These are phyloP conservation scores for Pythium folliculosum DNA, from an alignment of 352 stramenopile genomes.

Conservation along the genomic window DNA sequence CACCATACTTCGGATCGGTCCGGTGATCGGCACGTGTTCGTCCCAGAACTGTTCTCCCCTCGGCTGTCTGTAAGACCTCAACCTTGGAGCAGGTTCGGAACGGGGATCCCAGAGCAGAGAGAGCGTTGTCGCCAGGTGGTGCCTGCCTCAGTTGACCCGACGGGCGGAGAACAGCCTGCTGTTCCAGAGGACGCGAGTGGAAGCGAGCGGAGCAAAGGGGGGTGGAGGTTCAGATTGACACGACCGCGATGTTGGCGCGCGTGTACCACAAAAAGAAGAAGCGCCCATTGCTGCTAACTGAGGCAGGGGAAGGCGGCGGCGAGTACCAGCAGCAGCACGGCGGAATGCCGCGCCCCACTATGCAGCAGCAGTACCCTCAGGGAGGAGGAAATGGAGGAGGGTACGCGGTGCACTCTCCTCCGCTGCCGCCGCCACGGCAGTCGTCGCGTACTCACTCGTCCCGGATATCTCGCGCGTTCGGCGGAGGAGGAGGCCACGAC, in stretches of 20 bases:
- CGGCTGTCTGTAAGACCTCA: not conserved
- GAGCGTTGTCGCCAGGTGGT: constrained; percentile 1
- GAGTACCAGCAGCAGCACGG: constrained; percentile 14
- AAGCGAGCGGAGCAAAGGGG: constrained; percentile 2
- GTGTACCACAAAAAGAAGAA: constrained; percentile 29
- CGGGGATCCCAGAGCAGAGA: not conserved
- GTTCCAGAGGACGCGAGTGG: constrained; percentile 8
- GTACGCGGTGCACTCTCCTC: not conserved
- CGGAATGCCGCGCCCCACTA: constrained; percentile 18
- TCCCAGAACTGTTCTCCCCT: constrained; percentile 7
- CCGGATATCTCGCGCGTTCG: constrained; percentile 17
- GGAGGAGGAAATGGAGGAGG: not conserved
- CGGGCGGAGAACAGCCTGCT: constrained; percentile 9
- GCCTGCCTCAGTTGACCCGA: not conserved
- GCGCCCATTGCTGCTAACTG: constrained; percentile 16
- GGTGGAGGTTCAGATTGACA: not conserved
- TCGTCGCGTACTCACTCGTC: constrained; percentile 5
- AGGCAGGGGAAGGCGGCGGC: not conserved
- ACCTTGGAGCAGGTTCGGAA: not conserved
- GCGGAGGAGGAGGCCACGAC: constrained; percentile 1
- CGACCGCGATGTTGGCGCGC: constrained; percentile 19
- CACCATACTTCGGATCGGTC: constrained; percentile 3
- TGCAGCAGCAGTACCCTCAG: constrained; percentile 6
- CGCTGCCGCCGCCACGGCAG: not conserved
- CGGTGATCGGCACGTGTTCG: not conserved